Percentiles rank a stretch among this genome's conserved stretches.
These are phyloP conservation scores for Ganoderma sinense DNA, from an alignment of 1,284 basidiomycete genomes.

Conservation along the genomic window DNA sequence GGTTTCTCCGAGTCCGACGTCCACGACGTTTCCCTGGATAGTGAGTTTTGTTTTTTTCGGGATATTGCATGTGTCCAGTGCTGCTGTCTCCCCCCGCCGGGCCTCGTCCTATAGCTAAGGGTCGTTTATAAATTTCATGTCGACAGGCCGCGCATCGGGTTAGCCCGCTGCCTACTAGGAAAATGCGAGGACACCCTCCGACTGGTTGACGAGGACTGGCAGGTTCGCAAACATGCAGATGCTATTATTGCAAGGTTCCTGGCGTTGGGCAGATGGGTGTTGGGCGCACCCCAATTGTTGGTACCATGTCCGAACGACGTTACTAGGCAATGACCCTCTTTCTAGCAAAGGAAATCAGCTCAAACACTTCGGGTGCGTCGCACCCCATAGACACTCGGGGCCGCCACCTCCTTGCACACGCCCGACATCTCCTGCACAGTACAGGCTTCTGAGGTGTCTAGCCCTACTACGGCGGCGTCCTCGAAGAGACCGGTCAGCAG, in stretches of 20 bases:
- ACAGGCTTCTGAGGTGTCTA: neutral
- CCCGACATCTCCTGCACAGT: neutral
- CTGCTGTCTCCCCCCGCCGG: too few relatives aligned
- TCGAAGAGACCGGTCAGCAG: neutral
- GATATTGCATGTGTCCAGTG: neutral
- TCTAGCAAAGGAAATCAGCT: neutral
- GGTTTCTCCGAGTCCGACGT: neutral
- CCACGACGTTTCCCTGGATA: neutral
- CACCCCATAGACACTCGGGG: neutral
- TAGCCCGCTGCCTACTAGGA: too few relatives aligned
- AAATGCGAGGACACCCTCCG: too few relatives aligned
- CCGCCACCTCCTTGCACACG: neutral
- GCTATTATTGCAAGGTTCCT: neutral
- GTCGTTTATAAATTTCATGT: too few relatives aligned
- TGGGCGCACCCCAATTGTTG: neutral
- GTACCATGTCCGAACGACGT: neutral
- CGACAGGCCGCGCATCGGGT: too few relatives aligned
- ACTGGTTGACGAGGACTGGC: too few relatives aligned
- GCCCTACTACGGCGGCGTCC: neutral
- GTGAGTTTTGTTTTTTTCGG: neutral
- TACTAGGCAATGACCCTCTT: neutral
- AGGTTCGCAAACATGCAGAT: too few relatives aligned
- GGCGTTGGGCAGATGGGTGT: neutral
- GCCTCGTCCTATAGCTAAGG: too few relatives aligned
- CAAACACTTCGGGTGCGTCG: neutral